A percentile compares a stretch with the other conserved stretches of the same genome.
Conservation (phyloP, 1,284 basidiomycete species). For the Fomitopsis schrenkii region DNA sequence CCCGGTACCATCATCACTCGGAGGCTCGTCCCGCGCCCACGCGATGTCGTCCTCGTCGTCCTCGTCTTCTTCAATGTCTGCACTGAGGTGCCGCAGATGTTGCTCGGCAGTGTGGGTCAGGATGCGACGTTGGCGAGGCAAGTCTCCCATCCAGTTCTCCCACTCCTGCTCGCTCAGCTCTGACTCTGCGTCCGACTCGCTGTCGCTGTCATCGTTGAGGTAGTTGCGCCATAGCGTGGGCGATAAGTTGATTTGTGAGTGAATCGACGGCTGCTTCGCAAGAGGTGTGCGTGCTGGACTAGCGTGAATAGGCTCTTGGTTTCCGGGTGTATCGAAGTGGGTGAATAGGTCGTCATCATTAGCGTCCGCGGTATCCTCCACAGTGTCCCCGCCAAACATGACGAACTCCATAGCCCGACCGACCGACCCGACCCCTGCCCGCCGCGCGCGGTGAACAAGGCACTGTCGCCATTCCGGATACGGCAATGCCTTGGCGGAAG, state of each 20-base stretch:
- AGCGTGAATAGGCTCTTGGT: not conserved
- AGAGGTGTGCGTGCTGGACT: not conserved
- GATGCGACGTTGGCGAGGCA: slow-evolving; percentile 35
- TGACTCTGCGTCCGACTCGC: slow-evolving; percentile 31
- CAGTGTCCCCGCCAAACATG: slow-evolving; percentile 31
- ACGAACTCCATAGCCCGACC: slow-evolving; percentile 47
- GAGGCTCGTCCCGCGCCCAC: not conserved
- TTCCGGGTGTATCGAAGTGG: slow-evolving; percentile 16
- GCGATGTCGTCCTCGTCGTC: not conserved
- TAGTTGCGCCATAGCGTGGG: slow-evolving; percentile 9
- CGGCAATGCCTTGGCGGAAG: slow-evolving; percentile 29
- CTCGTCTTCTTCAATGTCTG: not conserved
- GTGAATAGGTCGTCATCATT: slow-evolving; percentile 9
- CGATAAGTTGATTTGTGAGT: not conserved
- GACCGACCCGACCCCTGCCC: slow-evolving; percentile 51
- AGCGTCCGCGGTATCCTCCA: slow-evolving; percentile 6
- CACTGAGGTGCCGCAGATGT: slow-evolving; percentile 1
- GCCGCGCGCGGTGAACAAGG: slow-evolving; percentile 44
- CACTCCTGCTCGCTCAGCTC: slow-evolving; percentile 56
- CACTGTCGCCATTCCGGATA: slow-evolving; percentile 63
- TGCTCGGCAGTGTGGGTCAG: slow-evolving; percentile 1
- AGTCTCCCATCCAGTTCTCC: slow-evolving; percentile 52
- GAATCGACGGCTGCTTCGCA: not conserved
- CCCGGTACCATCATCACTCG: not conserved
- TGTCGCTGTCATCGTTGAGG: slow-evolving; percentile 24